These are phyloP conservation scores for Podospora pseudopauciseta DNA, from an alignment of 495 filamentous ascomycete genomes.

Conservation along the genomic window DNA sequence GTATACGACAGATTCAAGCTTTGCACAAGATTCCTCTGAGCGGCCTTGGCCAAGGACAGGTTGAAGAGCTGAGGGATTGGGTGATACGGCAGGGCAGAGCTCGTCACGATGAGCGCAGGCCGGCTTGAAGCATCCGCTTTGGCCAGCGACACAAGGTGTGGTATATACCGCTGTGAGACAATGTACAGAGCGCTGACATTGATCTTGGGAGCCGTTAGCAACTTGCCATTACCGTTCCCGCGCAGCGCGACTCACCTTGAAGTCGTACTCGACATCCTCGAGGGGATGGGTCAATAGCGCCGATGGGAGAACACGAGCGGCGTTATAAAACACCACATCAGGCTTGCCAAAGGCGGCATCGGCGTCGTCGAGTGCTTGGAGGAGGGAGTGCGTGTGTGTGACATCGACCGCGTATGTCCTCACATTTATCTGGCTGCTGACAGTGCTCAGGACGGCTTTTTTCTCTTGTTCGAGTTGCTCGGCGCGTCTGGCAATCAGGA, in stretches of 20 bases:
- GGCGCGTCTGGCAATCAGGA: conserved; percentile 36
- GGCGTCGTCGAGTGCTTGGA: conserved; percentile 30
- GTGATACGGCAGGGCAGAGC: conserved; percentile 31
- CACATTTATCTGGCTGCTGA: conserved; percentile 24
- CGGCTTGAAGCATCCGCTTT: conserved; percentile 21
- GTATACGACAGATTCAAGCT: conserved; percentile 30
- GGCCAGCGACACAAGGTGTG: conserved; percentile 29
- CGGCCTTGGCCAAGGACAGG: conserved; percentile 40
- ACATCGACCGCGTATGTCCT: conserved; percentile 34
- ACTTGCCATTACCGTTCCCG: neutral
- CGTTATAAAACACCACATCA: conserved; percentile 41
- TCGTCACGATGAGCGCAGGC: conserved; percentile 39
- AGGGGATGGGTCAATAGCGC: conserved; percentile 29
- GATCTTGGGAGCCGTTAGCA: conserved; percentile 21
- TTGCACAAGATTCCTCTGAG: conserved; percentile 40
- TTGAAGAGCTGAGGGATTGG: conserved; percentile 40
- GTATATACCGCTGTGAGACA: conserved; percentile 34
- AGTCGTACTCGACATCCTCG: conserved; percentile 38
- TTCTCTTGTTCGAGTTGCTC: conserved; percentile 34
- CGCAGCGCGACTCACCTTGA: conserved; percentile 29
- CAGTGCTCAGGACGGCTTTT: conserved; percentile 23
- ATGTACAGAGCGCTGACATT: conserved; percentile 38
- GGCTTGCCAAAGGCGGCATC: conserved; percentile 30
- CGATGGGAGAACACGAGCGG: conserved; percentile 34
- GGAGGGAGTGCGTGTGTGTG: conserved; percentile 25